These are phyloP conservation scores for Beauveria sp. DNA, from an alignment of 2,329 filamentous ascomycete genomes.

Conservation along the genomic window DNA sequence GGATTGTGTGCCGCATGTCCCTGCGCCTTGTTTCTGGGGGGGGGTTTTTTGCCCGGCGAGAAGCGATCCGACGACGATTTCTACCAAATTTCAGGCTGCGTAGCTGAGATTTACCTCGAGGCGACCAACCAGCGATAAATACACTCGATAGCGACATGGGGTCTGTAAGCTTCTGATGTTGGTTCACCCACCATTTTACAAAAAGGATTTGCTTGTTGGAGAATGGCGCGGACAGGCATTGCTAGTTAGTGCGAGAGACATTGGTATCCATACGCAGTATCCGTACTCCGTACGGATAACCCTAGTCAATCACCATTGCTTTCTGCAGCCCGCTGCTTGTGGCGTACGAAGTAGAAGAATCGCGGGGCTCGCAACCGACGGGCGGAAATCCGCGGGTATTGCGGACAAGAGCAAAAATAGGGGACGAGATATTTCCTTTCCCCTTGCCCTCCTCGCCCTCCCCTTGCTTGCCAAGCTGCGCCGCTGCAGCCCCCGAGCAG, in stretches of 20 bases:
- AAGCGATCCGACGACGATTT: not conserved
- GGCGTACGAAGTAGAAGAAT: not conserved
- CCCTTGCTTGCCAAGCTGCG: too few species aligned
- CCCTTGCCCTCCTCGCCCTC: too few species aligned
- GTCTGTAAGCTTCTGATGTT: not conserved
- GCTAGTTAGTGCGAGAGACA: too few species aligned
- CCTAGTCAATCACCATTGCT: not conserved
- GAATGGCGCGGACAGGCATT: not conserved
- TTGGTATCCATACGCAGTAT: too few species aligned
- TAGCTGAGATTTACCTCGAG: slow-evolving; percentile 1
- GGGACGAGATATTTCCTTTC: too few species aligned
- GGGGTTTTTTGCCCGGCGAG: not conserved
- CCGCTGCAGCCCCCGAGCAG: not conserved
- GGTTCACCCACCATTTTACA: not conserved
- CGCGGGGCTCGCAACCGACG: not conserved
- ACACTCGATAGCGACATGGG: not conserved
- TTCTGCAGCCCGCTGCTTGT: not conserved
- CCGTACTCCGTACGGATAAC: too few species aligned
- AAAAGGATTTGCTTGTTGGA: not conserved
- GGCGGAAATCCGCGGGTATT: not conserved
- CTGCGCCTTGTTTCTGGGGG: not conserved
- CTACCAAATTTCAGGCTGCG: slow-evolving; percentile 1
- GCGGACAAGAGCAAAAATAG: not conserved
- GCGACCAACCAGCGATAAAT: not conserved
- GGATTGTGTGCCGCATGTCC: not conserved